Percentiles rank a stretch among this genome's conserved stretches.
phyloP scores from a whole-genome alignment of 768 basidiomycete species.

The Mycena pura region DNA sequence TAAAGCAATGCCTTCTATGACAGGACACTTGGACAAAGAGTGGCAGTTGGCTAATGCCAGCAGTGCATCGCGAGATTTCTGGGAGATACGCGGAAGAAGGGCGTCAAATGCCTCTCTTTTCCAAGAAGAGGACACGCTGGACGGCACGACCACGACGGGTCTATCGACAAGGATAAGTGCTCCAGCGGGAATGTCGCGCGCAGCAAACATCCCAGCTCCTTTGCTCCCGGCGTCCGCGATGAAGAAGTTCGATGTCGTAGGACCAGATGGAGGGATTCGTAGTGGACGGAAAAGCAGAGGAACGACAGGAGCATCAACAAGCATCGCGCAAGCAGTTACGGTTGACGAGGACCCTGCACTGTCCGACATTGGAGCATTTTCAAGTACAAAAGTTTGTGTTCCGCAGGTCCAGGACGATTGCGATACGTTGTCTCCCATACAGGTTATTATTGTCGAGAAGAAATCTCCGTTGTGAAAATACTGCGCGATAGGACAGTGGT shows the following conservation, averaged over 20 bases:
- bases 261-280: neutral
- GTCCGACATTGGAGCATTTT: conserved; percentile 14
- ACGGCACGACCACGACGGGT: conserved; percentile 34
- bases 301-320: conserved; percentile 16
- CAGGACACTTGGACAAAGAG: conserved; percentile 39
- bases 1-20: conserved; percentile 49
- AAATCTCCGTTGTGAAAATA: too few relatives aligned
- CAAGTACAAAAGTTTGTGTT: conserved; percentile 8
- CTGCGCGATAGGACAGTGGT: too few relatives aligned
- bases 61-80: conserved; percentile 25
- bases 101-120: conserved; percentile 30
- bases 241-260: conserved; percentile 7
- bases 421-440: too few relatives aligned
- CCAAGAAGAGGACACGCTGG: conserved; percentile 21
- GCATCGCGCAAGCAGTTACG: conserved; percentile 18
- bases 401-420: conserved; percentile 9
- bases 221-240: conserved; percentile 25
- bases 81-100: conserved; percentile 29
- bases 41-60: conserved; percentile 37
- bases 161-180: conserved; percentile 35
- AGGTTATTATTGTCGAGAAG: too few relatives aligned
- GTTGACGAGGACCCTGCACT: neutral
- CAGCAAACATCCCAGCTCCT: conserved; percentile 39
- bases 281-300: conserved; percentile 12
- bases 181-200: conserved; percentile 13